Base-by-base conservation (phyloP, 306 rosid genomes). In the Morella rubra region DNA sequence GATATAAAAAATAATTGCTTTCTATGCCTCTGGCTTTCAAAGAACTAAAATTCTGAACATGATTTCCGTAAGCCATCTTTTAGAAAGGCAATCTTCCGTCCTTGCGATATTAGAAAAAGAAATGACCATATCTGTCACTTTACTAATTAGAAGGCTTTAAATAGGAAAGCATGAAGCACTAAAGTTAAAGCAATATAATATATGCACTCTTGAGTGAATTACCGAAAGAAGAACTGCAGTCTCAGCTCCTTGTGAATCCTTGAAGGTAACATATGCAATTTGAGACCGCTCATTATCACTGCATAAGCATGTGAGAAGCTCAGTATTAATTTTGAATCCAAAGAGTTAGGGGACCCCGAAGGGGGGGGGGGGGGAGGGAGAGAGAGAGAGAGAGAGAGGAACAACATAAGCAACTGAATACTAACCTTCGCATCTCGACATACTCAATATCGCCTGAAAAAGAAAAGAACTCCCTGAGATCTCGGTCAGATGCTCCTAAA, bases 181-280 rank as follows among this genome's bases (percentile, higher is more conserved):
- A 61, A 27, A 61, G 2, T 18, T 67, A 18, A 5, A n/a, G n/a
- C 10, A 47, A 70, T 46, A 6, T 52, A 72, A 64, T 52, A 14
- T 62, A 69, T 71, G 44, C 41, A 41, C 81, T 24, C 72, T 55
- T 24, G 79, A 78, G 75, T 47, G 22, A 59, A 74, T 86, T 90
- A 94, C 98, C 81, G 98, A 94, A 73, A 94, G 89, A 72, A 94
- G 89, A 42, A 85, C 86, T 1, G 98, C 98, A 87, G 98, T 94
- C 87, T 94, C 98, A 49, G 98, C 93, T 72, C 97, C 98, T 81
- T 94, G 97, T 16, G 78, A 41, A 77, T 94, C 91, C 91, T 90
- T 89, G 90, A 94, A 94, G 77, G 97, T 94, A 61, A 94, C 93
- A 74, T 86, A 91, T 74, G 98, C 97, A 77, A 71, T 88, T 89